Evolutionary conservation across 2,329 filamentous ascomycete species (phyloP).

Genomic region (Chalaropsis thielavioides): DNA sequence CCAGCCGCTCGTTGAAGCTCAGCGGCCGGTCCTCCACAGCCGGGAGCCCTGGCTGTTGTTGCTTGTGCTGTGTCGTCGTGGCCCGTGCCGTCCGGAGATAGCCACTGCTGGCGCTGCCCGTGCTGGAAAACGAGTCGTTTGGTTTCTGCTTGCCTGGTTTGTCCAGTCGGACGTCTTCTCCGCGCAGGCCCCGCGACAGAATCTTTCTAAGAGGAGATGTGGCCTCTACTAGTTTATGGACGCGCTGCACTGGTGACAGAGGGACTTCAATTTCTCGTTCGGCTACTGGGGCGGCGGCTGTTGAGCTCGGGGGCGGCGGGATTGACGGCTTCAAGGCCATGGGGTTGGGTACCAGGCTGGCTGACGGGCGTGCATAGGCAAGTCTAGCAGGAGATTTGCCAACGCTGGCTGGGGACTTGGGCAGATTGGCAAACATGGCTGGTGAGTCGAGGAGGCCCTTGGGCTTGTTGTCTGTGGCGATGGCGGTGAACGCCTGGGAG

Average conservation of each 20-base stretch:
- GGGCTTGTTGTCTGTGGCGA: background rate
- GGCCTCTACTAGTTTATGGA: conserved; percentile 14
- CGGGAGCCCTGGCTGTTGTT: background rate
- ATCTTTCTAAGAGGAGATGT: conserved; percentile 15
- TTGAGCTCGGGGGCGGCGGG: conserved; percentile 6
- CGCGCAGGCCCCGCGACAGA: conserved; percentile 11
- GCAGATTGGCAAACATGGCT: conserved; percentile 14
- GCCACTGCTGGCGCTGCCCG: background rate
- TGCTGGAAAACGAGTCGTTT: conserved; percentile 11
- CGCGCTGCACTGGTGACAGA: conserved; percentile 14
- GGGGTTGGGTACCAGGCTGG: conserved; percentile 9
- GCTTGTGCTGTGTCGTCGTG: conserved; percentile 5
- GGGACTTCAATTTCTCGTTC: conserved; percentile 12
- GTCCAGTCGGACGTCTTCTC: conserved; percentile 13
- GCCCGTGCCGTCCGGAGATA: conserved; percentile 14
- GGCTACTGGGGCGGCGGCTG: background rate
- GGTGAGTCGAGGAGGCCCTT: conserved; percentile 3
- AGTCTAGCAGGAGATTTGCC: conserved; percentile 16
- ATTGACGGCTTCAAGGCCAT: conserved; percentile 11
- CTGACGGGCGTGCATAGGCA: conserved; percentile 14
- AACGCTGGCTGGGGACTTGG: conserved; percentile 15
- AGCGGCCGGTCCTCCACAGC: conserved; percentile 26
- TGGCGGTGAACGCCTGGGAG: background rate
- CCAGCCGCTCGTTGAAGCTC: conserved; percentile 75
- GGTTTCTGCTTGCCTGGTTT: conserved; percentile 1